Evolutionary conservation across 1,284 basidiomycete species (phyloP).

Genomic region (Fomitiporia mediterranea): DNA sequence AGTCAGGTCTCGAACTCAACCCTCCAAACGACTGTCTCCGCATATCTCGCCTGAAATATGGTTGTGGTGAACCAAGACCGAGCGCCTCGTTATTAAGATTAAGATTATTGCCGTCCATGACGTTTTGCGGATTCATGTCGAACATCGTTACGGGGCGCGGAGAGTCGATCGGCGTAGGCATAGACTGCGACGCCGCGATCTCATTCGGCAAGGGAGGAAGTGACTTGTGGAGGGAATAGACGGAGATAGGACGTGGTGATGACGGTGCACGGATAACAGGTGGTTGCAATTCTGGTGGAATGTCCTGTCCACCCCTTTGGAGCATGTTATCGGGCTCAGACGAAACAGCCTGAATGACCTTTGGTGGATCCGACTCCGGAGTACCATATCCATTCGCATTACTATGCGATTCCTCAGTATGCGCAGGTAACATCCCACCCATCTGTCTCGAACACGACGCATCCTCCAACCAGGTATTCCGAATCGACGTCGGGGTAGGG

Average conservation of each 20-base stretch:
- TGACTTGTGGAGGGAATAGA: conserved; percentile 61
- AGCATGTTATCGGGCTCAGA: conserved; percentile 59
- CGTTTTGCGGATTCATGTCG: conserved; percentile 44
- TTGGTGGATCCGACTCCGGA: conserved; percentile 21
- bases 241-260: conserved; percentile 32
- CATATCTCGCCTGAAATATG: conserved; percentile 55
- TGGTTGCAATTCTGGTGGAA: conserved; percentile 31
- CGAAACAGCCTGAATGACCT: conserved; percentile 45
- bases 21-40: conserved; percentile 75
- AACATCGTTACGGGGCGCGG: conserved; percentile 62
- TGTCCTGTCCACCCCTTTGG: conserved; percentile 35
- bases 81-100: conserved; percentile 24
- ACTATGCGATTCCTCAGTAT: conserved; percentile 14
- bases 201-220: conserved; percentile 72
- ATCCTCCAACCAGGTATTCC: conserved; percentile 17
- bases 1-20: conserved; percentile 48
- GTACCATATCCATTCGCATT: conserved; percentile 1
- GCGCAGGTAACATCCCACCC: conserved; percentile 8
- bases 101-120: conserved; percentile 40
- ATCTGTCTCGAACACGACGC: background rate
- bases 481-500: conserved; percentile 20
- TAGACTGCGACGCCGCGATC: conserved; percentile 31
- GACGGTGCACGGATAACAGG: conserved; percentile 28
- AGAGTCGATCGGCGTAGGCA: conserved; percentile 33
- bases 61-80: conserved; percentile 51